phyloP scores from a whole-genome alignment of 2,329 filamentous ascomycete genomes.

The Neoascochyta sp. region DNA sequence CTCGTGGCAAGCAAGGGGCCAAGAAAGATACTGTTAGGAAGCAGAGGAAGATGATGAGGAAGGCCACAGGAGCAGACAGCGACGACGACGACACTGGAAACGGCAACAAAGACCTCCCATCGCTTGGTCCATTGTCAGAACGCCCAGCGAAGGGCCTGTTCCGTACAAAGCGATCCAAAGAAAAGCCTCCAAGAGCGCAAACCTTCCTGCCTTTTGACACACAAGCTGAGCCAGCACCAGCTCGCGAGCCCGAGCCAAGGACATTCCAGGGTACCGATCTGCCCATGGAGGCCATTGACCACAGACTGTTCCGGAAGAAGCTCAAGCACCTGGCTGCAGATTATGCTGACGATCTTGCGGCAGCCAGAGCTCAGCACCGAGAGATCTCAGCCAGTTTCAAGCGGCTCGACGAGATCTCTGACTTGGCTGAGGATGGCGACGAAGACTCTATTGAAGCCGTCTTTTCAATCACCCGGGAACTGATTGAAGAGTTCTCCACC shows the following conservation, averaged over 20 bases:
- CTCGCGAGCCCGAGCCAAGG: constrained; percentile 6
- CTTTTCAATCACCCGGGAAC: constrained; percentile 56
- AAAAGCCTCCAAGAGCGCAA: constrained; percentile 19
- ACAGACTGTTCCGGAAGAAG: constrained; percentile 27
- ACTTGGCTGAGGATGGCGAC: constrained; percentile 48
- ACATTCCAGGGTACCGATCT: constrained; percentile 30
- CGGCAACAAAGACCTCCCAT: constrained; percentile 13
- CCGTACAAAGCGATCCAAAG: constrained; percentile 16
- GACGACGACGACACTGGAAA: constrained; percentile 16
- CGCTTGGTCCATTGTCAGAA: constrained; percentile 15
- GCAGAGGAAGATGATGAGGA: constrained; percentile 24
- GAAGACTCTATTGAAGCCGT: constrained; percentile 52
- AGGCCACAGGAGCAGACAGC: constrained; percentile 16
- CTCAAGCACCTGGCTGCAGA: constrained; percentile 25
- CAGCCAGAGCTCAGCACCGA: constrained; percentile 32
- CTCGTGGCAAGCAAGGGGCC: constrained; percentile 25
- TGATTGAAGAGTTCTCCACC: constrained; percentile 58
- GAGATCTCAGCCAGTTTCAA: constrained; percentile 42
- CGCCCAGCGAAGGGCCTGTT: constrained; percentile 32
- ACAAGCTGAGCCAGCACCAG: constrained; percentile 4
- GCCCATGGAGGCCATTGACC: constrained; percentile 26
- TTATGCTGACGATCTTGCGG: constrained; percentile 42
- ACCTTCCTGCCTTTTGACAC: constrained; percentile 29
- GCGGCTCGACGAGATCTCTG: constrained; percentile 43
- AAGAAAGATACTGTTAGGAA: constrained; percentile 27